These are phyloP conservation scores for Prunus campanulata DNA, from an alignment of 306 rosid genomes.

Conservation along the genomic window DNA sequence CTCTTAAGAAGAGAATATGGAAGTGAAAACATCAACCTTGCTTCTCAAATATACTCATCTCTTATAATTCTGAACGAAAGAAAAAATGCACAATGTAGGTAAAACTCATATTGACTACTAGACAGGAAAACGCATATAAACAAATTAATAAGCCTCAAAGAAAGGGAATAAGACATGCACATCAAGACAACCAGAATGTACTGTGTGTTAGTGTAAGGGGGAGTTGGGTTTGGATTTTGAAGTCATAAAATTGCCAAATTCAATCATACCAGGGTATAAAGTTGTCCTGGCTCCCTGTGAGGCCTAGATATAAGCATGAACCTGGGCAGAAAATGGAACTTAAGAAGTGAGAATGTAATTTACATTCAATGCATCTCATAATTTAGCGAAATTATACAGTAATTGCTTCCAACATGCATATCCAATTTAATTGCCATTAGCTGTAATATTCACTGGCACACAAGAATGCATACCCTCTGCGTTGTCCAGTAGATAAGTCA, in stretches of 20 bases:
- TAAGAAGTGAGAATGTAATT: conserved; percentile 11
- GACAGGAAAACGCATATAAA: background rate
- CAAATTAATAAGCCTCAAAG: background rate
- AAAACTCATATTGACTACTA: background rate
- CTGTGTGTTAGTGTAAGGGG: background rate
- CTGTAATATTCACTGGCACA: background rate
- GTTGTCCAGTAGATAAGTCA: conserved; percentile 58
- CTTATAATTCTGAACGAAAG: too few species aligned
- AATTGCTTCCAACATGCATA: background rate
- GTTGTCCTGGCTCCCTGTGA: conserved; percentile 84
- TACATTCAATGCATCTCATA: conserved; percentile 7
- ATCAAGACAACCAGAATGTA: background rate
- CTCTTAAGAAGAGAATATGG: too few species aligned
- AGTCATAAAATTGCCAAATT: conserved; percentile 4
- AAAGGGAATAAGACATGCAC: background rate
- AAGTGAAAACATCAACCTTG: background rate
- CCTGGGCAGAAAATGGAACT: conserved; percentile 40
- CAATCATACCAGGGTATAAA: conserved; percentile 80
- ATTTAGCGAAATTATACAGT: background rate
- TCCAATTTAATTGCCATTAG: background rate
- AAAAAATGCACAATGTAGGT: background rate
- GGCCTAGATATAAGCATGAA: conserved; percentile 94
- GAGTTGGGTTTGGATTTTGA: background rate
- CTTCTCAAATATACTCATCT: background rate
- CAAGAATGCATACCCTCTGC: conserved; percentile 61